These are phyloP conservation scores for Boletellus emodensis DNA, from an alignment of 768 basidiomycete genomes.

Conservation along the genomic window DNA sequence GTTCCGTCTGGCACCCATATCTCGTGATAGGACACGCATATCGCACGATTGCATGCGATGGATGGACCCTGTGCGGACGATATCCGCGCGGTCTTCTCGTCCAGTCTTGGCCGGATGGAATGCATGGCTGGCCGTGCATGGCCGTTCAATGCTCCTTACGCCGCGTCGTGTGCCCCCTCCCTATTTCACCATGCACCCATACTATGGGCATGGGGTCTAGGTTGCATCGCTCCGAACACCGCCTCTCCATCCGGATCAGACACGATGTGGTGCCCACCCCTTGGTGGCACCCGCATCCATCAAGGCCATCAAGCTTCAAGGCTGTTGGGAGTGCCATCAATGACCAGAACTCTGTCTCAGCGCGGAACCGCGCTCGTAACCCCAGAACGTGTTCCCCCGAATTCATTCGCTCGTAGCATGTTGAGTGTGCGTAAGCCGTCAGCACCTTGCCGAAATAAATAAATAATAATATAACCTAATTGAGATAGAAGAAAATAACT, in stretches of 20 bases:
- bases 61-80: conserved; percentile 19
- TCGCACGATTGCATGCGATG: conserved; percentile 1
- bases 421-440: too few relatives aligned
- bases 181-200: neutral
- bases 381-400: conserved; percentile 26
- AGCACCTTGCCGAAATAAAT: neutral
- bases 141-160: neutral
- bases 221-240: neutral
- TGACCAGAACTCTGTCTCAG: neutral
- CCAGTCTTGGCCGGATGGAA: neutral
- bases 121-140: neutral
- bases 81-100: conserved; percentile 14
- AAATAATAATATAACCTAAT: neutral
- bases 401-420: neutral
- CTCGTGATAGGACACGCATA: conserved; percentile 12
- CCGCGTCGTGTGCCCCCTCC: too few relatives aligned
- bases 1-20: conserved; percentile 10
- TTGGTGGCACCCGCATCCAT: too few relatives aligned
- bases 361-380: conserved; percentile 24
- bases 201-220: neutral
- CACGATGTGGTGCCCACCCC: neutral
- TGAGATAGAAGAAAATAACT: neutral
- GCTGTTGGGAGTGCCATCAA: neutral
- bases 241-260: conserved; percentile 10
- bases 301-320: too few relatives aligned